Conservation (phyloP, 2,329 filamentous ascomycete species). For the Ceratocystis cubensis region DNA sequence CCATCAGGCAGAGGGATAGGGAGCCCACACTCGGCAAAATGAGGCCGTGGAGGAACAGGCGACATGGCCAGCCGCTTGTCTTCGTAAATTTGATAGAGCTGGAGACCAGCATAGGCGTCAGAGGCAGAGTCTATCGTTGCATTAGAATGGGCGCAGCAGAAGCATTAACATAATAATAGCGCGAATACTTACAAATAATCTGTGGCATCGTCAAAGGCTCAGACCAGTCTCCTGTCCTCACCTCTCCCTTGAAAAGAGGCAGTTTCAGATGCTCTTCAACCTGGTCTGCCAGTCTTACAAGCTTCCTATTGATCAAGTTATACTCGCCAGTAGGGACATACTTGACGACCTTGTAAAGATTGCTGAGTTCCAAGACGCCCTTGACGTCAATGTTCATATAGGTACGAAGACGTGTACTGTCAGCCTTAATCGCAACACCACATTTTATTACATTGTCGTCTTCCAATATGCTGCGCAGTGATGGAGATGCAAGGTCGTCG, state of each 20-base stretch:
- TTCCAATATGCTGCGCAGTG: conserved; percentile 60
- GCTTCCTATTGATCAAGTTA: conserved; percentile 49
- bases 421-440: conserved; percentile 64
- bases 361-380: conserved; percentile 68
- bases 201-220: conserved; percentile 49
- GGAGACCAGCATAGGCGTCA: conserved; percentile 68
- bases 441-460: conserved; percentile 56
- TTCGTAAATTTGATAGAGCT: conserved; percentile 62
- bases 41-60: conserved; percentile 59
- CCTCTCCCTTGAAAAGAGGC: conserved; percentile 63
- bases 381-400: conserved; percentile 50
- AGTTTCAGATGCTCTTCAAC: conserved; percentile 58
- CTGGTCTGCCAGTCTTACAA: conserved; percentile 55
- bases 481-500: conserved; percentile 52
- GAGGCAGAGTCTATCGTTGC: conserved; percentile 53
- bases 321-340: conserved; percentile 39
- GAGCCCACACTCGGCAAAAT: conserved; percentile 51
- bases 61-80: conserved; percentile 50
- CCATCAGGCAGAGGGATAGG: conserved; percentile 48
- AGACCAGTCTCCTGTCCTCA: conserved; percentile 67
- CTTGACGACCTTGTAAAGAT: conserved; percentile 67
- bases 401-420: conserved; percentile 55
- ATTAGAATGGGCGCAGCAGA: not conserved
- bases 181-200: conserved; percentile 47
- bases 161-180: not conserved